Evolutionary conservation across 345 rosid species (phyloP).

Genomic region (Salix arbutifolia): DNA sequence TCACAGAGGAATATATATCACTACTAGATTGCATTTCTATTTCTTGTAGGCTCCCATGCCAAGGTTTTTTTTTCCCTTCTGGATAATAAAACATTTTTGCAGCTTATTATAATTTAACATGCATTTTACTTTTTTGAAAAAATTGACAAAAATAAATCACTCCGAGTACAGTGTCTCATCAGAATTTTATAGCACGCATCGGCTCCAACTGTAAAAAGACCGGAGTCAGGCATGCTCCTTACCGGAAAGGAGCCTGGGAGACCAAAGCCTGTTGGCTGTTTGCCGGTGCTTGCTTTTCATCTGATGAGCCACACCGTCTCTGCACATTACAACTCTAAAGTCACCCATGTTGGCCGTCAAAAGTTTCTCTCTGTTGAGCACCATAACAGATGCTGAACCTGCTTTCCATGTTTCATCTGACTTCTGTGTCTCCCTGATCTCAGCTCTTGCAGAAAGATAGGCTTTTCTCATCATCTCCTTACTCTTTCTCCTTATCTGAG

Average conservation of each 20-base stretch:
- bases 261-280: conserved; percentile 41
- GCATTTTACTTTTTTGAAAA: neutral
- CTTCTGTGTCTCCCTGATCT: conserved; percentile 30
- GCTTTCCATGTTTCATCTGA: conserved; percentile 29
- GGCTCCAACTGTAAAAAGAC: neutral
- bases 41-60: neutral
- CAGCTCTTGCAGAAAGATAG: conserved; percentile 47
- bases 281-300: conserved; percentile 27
- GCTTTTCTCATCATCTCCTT: conserved; percentile 58
- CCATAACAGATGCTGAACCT: conserved; percentile 53
- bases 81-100: neutral
- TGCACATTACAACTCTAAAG: conserved; percentile 53
- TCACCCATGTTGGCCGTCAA: conserved; percentile 58
- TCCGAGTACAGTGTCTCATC: neutral
- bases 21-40: neutral
- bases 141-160: no score
- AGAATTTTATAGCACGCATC: neutral
- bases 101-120: neutral
- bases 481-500: conserved; percentile 43
- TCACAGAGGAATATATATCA: neutral
- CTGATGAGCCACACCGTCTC: conserved; percentile 62
- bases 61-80: neutral
- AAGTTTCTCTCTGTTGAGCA: conserved; percentile 68
- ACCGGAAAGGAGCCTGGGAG: conserved; percentile 43
- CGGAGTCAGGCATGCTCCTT: neutral